Conservation (phyloP, 495 filamentous ascomycete species). For the Glarea lozoyensis region DNA sequence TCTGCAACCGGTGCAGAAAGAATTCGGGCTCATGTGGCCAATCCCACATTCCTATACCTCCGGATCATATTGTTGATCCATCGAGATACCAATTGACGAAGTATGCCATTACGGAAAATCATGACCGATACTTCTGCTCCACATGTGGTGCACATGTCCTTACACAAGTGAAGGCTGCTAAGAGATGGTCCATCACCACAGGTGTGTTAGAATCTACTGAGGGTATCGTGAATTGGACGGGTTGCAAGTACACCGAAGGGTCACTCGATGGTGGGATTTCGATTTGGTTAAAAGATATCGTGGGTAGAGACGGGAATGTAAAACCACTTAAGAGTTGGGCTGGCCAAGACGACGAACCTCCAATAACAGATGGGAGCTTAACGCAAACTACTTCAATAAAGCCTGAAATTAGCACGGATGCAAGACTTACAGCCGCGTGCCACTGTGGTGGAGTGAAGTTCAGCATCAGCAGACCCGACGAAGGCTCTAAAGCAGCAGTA, state of each 20-base stretch:
- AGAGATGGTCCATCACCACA: conserved; percentile 15
- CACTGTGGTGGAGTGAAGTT: conserved; percentile 37
- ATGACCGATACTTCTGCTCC: conserved; percentile 58
- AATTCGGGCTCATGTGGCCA: conserved; percentile 48
- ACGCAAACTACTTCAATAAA: conserved; percentile 12
- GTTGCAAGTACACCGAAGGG: conserved; percentile 29
- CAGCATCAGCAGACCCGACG: conserved; percentile 27
- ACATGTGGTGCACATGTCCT: conserved; percentile 61
- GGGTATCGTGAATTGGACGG: conserved; percentile 27
- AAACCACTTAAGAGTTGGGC: conserved; percentile 26
- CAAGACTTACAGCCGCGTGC: conserved; percentile 29
- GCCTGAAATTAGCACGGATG: conserved; percentile 6
- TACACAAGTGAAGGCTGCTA: conserved; percentile 21
- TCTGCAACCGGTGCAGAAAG: conserved; percentile 54
- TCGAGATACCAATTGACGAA: conserved; percentile 28
- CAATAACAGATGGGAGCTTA: conserved; percentile 30
- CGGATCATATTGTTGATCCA: conserved; percentile 16
- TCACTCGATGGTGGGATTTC: conserved; percentile 24
- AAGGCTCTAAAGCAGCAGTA: conserved; percentile 26
- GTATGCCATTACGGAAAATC: conserved; percentile 37
- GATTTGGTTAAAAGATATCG: conserved; percentile 33
- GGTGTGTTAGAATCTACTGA: conserved; percentile 15
- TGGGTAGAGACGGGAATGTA: conserved; percentile 30
- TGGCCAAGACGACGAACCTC: conserved; percentile 19
- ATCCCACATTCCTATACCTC: conserved; percentile 39